Base-by-base conservation (phyloP, 164 flowering plant genomes). In the Akebia trifoliata region DNA sequence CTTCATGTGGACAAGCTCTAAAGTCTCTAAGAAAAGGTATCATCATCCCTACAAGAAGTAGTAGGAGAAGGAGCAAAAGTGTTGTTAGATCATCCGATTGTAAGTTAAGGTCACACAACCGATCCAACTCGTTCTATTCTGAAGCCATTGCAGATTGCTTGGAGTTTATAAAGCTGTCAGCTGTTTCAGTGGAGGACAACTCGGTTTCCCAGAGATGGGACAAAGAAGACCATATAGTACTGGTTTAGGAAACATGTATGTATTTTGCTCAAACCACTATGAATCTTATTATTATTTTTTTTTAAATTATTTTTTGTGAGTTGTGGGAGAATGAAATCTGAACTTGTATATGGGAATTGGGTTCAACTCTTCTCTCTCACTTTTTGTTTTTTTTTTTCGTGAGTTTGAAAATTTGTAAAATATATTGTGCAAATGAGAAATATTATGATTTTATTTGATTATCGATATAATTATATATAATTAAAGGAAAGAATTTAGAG, bases 111-210 rank as follows among this genome's bases (percentile, higher is more conserved):
- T 66, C 74, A 0, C 68, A 60, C 11, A 71, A 68, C 0, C 73
- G 83, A 4, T 78, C 90, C 1, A 80, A 83, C 59, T 81, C 84
- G 2, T 86, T 83, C 62, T 82, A 82, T 42, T 66, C 86, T 0
- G 90, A 86, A 69, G 94, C 94, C 11, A 86, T 86, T 43, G 86
- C 84, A 0, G 94, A 86, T 36, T 86, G 94, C 70, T 67, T 86
- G 74, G 94, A 86, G 71, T 86, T 82, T 56, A 86, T 86, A 68
- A 83, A 78, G 57, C 48, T 82, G 5, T 61, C 81, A 1, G 76
- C 88, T 20, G 26, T 71, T 35, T 72, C 78, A 1, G 61, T 40
- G 14, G 81, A 79, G 32, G 70, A 71, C 7, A 36, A 25, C 20
- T 22, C 67, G 1, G 56, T 48, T 15, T 31, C 8, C 17, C 49